A percentile compares a stretch with the other conserved stretches of the same genome.
phyloP scores from a whole-genome alignment of 768 basidiomycete species.

The Tubosaeta sp. region DNA sequence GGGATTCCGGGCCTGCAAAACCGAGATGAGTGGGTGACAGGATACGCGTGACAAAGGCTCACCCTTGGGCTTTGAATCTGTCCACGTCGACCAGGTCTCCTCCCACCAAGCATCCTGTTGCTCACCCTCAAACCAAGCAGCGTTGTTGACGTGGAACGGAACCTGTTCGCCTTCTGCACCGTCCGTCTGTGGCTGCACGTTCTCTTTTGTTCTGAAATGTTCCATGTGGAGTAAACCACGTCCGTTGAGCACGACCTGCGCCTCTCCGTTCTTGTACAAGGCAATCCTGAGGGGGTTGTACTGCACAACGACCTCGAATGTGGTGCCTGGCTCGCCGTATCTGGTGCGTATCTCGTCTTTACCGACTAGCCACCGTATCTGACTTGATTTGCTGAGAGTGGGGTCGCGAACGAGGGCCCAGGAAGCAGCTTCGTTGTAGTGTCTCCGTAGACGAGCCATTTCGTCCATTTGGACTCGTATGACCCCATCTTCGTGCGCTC shows the following conservation, averaged over 20 bases:
- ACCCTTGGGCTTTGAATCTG: conserved; percentile 96
- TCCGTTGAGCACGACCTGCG: conserved; percentile 87
- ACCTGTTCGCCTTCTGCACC: conserved; percentile 46
- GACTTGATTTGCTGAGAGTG: conserved; percentile 39
- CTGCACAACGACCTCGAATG: conserved; percentile 62
- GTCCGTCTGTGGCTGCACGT: conserved; percentile 35
- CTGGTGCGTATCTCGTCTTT: conserved; percentile 59
- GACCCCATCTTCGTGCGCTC: conserved; percentile 83
- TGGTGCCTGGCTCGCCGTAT: conserved; percentile 61
- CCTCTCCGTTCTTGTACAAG: conserved; percentile 67
- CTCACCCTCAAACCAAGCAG: conserved; percentile 87
- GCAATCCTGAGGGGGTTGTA: conserved; percentile 75
- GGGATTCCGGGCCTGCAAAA: conserved; percentile 83
- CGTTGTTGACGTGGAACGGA: conserved; percentile 48
- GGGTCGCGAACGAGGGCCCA: conserved; percentile 87
- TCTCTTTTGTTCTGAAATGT: conserved; percentile 76
- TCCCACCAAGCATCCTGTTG: conserved; percentile 85
- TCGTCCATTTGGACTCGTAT: conserved; percentile 94
- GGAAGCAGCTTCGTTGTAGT: conserved; percentile 87
- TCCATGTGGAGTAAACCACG: conserved; percentile 95
- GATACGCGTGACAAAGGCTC: not conserved
- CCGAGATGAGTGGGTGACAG: not conserved
- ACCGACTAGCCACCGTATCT: conserved; percentile 60
- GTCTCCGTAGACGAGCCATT: conserved; percentile 66
- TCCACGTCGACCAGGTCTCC: conserved; percentile 83